A percentile compares a stretch with the other conserved stretches of the same genome.
These are phyloP conservation scores for Mrakia hoshinonis DNA, from an alignment of 768 basidiomycete genomes.

Conservation along the genomic window DNA sequence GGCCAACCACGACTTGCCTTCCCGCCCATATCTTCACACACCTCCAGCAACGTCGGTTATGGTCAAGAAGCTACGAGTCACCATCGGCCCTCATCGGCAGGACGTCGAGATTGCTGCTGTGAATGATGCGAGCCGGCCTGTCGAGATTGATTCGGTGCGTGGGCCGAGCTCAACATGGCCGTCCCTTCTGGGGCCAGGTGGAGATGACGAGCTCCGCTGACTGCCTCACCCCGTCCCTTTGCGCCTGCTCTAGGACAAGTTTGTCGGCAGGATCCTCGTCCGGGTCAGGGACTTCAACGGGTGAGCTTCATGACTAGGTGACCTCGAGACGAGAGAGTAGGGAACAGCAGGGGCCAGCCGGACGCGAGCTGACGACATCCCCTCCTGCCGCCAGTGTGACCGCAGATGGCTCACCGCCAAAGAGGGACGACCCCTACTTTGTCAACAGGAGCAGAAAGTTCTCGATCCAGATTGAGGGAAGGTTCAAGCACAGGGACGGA, in stretches of 20 bases:
- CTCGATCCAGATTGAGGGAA: slow-evolving; percentile 34
- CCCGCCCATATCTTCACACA: too few species aligned
- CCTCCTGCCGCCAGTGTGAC: slow-evolving; percentile 26
- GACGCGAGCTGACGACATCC: neutral
- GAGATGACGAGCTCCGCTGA: too few species aligned
- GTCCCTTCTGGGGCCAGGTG: too few species aligned
- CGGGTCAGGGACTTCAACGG: slow-evolving; percentile 32
- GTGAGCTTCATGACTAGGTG: neutral
- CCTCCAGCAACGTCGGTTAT: neutral
- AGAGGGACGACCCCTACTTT: slow-evolving; percentile 30
- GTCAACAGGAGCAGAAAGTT: slow-evolving; percentile 30
- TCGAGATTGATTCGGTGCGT: slow-evolving; percentile 32
- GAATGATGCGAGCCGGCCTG: slow-evolving; percentile 29
- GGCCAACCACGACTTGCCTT: too few species aligned
- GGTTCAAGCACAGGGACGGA: slow-evolving; percentile 31
- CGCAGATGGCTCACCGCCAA: slow-evolving; percentile 30
- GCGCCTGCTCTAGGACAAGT: slow-evolving; percentile 15
- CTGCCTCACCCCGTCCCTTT: neutral
- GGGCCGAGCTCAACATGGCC: neutral
- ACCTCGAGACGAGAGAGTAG: too few species aligned
- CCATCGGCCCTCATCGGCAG: slow-evolving; percentile 29
- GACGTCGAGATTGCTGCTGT: slow-evolving; percentile 25
- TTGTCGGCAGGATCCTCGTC: slow-evolving; percentile 33
- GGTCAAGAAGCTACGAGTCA: slow-evolving; percentile 42
- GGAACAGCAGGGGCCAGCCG: neutral